Evolutionary conservation across 352 stramenopile genomes (phyloP).

Genomic region (Peronospora farinosa): DNA sequence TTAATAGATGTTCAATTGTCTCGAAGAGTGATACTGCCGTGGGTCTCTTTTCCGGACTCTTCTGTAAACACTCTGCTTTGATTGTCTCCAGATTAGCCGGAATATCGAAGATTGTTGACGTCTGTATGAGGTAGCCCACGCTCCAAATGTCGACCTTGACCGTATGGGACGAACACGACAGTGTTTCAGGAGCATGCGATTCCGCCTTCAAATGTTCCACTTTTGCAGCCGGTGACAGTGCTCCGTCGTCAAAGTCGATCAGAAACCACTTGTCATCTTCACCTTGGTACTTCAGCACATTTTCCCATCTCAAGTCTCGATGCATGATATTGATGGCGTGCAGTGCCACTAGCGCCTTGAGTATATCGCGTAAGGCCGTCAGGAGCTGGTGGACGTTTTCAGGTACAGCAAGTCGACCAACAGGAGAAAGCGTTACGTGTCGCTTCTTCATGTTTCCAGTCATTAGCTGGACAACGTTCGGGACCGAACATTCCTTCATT

Average conservation of each 20-base stretch:
- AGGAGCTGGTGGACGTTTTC: too few species aligned
- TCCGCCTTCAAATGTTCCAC: too few species aligned
- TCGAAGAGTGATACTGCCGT: slow-evolving; percentile 11
- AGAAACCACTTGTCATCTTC: slow-evolving; percentile 12
- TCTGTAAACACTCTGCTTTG: slow-evolving; percentile 11
- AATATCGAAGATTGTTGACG: slow-evolving; percentile 4
- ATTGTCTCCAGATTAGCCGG: slow-evolving; percentile 5
- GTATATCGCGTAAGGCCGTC: too few species aligned
- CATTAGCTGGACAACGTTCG: too few species aligned
- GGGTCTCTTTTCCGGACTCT: slow-evolving; percentile 1
- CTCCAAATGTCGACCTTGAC: too few species aligned
- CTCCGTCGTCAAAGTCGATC: slow-evolving; percentile 15
- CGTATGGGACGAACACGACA: too few species aligned
- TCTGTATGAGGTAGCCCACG: slow-evolving; percentile 5
- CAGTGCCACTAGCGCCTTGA: slow-evolving; percentile 13
- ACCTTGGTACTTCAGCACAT: slow-evolving; percentile 13
- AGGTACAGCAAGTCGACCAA: too few species aligned
- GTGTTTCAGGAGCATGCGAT: too few species aligned
- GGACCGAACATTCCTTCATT: too few species aligned
- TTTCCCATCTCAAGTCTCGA: slow-evolving; percentile 19
- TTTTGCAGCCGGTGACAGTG: slow-evolving; percentile 4
- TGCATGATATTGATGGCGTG: slow-evolving; percentile 15
- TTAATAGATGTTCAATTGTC: slow-evolving; percentile 3
- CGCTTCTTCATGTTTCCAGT: too few species aligned
- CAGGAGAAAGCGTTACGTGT: too few species aligned